Evolutionary conservation across 139 green algal genomes (phyloP), one percentile per base, ranked within the genome.

Genomic region (Chlamydomonas eustigma): DNA sequence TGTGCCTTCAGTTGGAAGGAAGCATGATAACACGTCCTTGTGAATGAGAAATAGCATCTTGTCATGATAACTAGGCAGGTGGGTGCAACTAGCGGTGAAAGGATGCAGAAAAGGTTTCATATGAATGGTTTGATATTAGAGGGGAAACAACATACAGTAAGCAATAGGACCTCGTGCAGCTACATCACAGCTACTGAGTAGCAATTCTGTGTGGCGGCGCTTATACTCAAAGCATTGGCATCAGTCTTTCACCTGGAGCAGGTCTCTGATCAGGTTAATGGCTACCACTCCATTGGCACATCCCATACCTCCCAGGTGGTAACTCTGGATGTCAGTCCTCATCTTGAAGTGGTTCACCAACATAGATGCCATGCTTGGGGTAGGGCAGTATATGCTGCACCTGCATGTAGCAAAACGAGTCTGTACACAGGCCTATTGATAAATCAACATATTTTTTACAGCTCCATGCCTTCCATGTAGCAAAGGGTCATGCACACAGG

Each of bases 331-430:
- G 31, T 72, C 65, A 3, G 8, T 39, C 33, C 65, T 75, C 87
- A 93, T 84, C 65, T 85, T 86, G 87, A 88, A 93, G 30, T 83
- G 69, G 83, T 93, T 72, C 5, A 72, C 65, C 4, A 92, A 66
- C 89, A 93, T 92, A 51, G 83, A 82, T 0, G 87, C 87, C 44
- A 94, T 84, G 18, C 83, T 91, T 30, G 90, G 90, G 1, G 86
- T 92, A 51, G 90, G 89, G 79, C 81, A 85, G 83, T 93, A 94
- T 73, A 92, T 88, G 71, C 50, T 82, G 76, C 89, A 90, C 52
- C 52, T 68, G 52, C 52, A 72, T 6, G 58, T 28, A 5, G 58
- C 58, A 69, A n/a, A n/a, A n/a, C n/a, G n/a, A n/a, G n/a, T n/a
- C n/a, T n/a, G n/a, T n/a, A n/a, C n/a, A n/a, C n/a, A n/a, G n/a